Evolutionary conservation across 192 early-diverging fungal genomes (phyloP).

Genomic region (Spizellomyces punctatus): DNA sequence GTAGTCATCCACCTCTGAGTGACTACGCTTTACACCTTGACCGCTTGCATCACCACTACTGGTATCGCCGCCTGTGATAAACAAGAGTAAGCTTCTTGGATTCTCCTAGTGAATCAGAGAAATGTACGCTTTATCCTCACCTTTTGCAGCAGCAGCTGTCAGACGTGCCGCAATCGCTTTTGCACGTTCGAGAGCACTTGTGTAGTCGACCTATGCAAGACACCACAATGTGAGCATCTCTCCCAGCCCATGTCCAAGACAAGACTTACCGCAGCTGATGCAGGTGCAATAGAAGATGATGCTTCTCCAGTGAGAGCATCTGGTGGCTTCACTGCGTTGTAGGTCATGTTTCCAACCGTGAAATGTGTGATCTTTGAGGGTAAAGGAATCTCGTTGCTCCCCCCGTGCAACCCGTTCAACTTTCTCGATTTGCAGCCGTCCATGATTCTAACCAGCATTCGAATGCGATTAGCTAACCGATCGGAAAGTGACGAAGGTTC

Average conservation of each 20-base stretch:
- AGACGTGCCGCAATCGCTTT: constrained; percentile 78
- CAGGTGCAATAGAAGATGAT: neutral
- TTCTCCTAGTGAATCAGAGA: neutral
- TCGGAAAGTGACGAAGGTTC: no score
- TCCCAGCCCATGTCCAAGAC: neutral
- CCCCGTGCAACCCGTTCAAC: no score
- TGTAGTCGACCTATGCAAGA: no score
- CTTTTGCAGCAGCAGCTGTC: constrained; percentile 8
- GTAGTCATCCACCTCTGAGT: constrained; percentile 32
- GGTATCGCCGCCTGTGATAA: constrained; percentile 11
- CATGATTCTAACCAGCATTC: no score
- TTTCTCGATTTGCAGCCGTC: no score
- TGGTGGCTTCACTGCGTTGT: constrained; percentile 17
- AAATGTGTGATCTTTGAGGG: neutral
- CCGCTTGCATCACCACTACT: no score
- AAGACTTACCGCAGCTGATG: neutral
- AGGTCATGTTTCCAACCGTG: constrained; percentile 3
- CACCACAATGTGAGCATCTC: no score
- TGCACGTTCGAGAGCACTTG: constrained; percentile 66
- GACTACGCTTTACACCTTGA: constrained; percentile 32
- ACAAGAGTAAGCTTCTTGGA: neutral
- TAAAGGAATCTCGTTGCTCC: neutral
- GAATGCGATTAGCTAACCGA: no score
- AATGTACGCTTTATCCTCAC: neutral
- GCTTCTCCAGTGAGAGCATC: neutral